These are phyloP conservation scores for Macrocybe gigantea DNA, from an alignment of 768 basidiomycete species.

Conservation along the genomic window DNA sequence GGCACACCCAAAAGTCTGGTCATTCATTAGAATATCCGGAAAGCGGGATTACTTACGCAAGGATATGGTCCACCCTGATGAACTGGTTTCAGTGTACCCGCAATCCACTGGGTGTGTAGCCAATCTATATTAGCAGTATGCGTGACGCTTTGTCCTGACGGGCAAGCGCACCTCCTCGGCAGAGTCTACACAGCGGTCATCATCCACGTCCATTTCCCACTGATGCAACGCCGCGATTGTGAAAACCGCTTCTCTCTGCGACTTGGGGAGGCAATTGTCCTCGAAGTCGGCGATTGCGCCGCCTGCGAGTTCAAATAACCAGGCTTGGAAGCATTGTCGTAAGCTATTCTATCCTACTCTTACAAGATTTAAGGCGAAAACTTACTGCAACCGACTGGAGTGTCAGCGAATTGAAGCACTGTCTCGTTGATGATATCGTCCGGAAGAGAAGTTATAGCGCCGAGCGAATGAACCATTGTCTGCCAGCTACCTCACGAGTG, in stretches of 20 bases:
- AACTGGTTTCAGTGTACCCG: slow-evolving; percentile 62
- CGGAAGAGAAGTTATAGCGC: slow-evolving; percentile 77
- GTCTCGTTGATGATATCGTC: slow-evolving; percentile 86
- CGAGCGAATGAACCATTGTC: slow-evolving; percentile 91
- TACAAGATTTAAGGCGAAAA: slow-evolving; percentile 11
- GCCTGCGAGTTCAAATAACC: slow-evolving; percentile 89
- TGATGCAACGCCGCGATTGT: slow-evolving; percentile 89
- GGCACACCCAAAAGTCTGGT: no score
- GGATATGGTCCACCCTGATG: slow-evolving; percentile 80
- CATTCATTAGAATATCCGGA: not conserved
- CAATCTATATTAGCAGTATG: slow-evolving; percentile 3
- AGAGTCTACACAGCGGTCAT: slow-evolving; percentile 73
- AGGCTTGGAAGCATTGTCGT: slow-evolving; percentile 43
- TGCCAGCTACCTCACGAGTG: slow-evolving; percentile 43
- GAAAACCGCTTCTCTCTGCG: slow-evolving; percentile 75
- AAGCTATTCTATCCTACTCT: not conserved
- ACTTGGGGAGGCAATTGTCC: slow-evolving; percentile 68
- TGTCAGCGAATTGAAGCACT: slow-evolving; percentile 72
- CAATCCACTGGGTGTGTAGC: slow-evolving; percentile 59
- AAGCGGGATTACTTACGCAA: slow-evolving; percentile 39
- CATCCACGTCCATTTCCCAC: slow-evolving; percentile 82
- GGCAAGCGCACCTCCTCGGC: slow-evolving; percentile 64
- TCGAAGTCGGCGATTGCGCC: slow-evolving; percentile 74
- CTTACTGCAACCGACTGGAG: slow-evolving; percentile 90
- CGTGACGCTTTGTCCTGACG: not conserved